These are phyloP conservation scores for Monascus ruber DNA, from an alignment of 2,329 filamentous ascomycete genomes.

Conservation along the genomic window DNA sequence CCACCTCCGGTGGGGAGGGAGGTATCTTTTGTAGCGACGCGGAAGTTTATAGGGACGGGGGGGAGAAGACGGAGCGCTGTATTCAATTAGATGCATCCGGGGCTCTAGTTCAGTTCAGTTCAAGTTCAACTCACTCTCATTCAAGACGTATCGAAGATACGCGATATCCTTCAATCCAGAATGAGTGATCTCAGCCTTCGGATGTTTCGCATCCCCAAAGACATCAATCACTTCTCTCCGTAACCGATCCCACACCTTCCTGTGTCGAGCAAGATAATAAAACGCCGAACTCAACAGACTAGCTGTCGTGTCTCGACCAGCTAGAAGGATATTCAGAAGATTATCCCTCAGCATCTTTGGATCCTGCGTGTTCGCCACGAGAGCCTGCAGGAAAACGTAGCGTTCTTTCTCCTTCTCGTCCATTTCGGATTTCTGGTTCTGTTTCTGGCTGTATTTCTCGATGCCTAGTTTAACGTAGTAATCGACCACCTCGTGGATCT, in stretches of 20 bases:
- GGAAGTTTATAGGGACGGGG: constrained; percentile 35
- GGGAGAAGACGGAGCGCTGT: constrained; percentile 34
- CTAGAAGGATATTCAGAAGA: constrained; percentile 40
- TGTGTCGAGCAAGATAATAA: constrained; percentile 34
- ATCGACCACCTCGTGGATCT: constrained; percentile 39
- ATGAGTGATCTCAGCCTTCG: constrained; percentile 31
- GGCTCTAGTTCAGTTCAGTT: too few species aligned
- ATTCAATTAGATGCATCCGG: not conserved
- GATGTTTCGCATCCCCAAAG: constrained; percentile 31
- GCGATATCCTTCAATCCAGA: constrained; percentile 29
- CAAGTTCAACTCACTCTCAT: constrained; percentile 17
- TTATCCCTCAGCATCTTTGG: constrained; percentile 36
- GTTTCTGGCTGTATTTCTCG: constrained; percentile 13
- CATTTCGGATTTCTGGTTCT: constrained; percentile 1
- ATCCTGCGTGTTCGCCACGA: constrained; percentile 36
- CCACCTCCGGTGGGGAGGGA: constrained; percentile 46
- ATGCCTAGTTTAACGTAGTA: constrained; percentile 38
- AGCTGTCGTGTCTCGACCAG: constrained; percentile 44
- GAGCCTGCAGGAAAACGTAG: constrained; percentile 40
- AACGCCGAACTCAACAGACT: constrained; percentile 35
- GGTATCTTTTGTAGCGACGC: constrained; percentile 31
- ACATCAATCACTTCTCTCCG: constrained; percentile 23
- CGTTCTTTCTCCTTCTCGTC: constrained; percentile 13
- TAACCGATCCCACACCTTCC: constrained; percentile 24
- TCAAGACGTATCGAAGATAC: constrained; percentile 29